Percentiles rank a stretch among this genome's conserved stretches.
phyloP scores from a whole-genome alignment of 148 eudicot genomes.

The Bassia scoparia region DNA sequence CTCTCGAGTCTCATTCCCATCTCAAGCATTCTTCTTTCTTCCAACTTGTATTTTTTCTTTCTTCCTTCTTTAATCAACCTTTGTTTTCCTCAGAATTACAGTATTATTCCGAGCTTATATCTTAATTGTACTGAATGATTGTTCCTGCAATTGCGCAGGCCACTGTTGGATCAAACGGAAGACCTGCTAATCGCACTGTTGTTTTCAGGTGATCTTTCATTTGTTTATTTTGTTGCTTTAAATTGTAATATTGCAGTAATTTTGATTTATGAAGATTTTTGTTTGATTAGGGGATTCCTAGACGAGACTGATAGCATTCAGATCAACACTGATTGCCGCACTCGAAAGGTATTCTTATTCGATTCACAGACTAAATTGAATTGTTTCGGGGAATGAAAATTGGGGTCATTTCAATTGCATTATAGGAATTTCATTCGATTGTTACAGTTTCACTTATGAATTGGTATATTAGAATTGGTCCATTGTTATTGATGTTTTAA shows the following conservation, averaged over 20 bases:
- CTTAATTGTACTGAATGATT: neutral
- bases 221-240: neutral
- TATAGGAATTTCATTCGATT: no score
- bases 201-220: conserved; percentile 62
- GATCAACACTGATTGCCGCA: conserved; percentile 71
- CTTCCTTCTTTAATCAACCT: no score
- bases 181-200: conserved; percentile 82
- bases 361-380: neutral
- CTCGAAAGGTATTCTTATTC: conserved; percentile 56
- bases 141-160: conserved; percentile 34
- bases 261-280: neutral
- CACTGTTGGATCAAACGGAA: conserved; percentile 62
- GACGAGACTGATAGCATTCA: conserved; percentile 62
- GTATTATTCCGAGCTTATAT: no score
- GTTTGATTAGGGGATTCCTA: conserved; percentile 64
- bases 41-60: conserved; percentile 50
- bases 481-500: no score
- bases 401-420: neutral
- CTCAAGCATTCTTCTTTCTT: conserved; percentile 69
- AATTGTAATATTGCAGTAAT: neutral
- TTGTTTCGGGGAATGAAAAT: neutral
- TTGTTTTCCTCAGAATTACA: neutral
- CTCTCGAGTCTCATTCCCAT: conserved; percentile 66
- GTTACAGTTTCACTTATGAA: no score
- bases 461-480: no score